Evolutionary conservation across 208 protist genomes (phyloP), one percentile per base, ranked within the genome.

Genomic region (Leishmania tarentolae): DNA sequence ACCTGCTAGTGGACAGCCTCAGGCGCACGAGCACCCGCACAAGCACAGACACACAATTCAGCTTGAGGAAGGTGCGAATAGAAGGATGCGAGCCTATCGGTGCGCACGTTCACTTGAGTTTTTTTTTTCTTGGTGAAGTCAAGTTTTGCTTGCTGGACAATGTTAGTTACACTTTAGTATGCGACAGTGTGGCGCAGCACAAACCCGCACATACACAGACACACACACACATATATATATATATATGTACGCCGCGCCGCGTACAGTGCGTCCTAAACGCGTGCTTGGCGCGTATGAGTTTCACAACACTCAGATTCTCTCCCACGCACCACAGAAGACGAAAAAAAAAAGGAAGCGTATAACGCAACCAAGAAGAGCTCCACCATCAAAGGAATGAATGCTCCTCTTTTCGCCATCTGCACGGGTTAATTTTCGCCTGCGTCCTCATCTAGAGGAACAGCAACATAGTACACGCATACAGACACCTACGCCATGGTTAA

Each of bases 241-340:
- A 72, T 56, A 80, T 61, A 15, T 47, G 42, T 47, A 84, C 50
- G 76, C 50, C 65, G 3, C 79, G 31, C 77, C 40, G 81, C 75
- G 47, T 42, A 71, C 66, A 77, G n/a, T n/a, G 24, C 83, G 44
- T 35, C 56, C 11, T 76, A 57, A 53, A 59, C 0, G 52, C 37
- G 73, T 76, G 37, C 68, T 72, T 52, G 68, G 68, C 24, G 68
- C 7, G 52, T 37, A 47, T 0, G 24, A 52, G n/a, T 9, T n/a
- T n/a, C 42, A 15, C 31, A 31, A 50, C 19, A 24, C 19, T 50
- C 42, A n/a, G 17, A 19, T 47, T 72, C 68, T 52, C 24, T 17
- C 68, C 1, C 24, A 5, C 42, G 28, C 65, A 46, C 37, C 31
- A 70, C 8, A 3, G 3, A 70, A 70, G 37, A 24, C 1, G 35